Evolutionary conservation across 2,329 filamentous ascomycete genomes (phyloP), one percentile per base, ranked within the genome.

Genomic region (Claviceps paspali): DNA sequence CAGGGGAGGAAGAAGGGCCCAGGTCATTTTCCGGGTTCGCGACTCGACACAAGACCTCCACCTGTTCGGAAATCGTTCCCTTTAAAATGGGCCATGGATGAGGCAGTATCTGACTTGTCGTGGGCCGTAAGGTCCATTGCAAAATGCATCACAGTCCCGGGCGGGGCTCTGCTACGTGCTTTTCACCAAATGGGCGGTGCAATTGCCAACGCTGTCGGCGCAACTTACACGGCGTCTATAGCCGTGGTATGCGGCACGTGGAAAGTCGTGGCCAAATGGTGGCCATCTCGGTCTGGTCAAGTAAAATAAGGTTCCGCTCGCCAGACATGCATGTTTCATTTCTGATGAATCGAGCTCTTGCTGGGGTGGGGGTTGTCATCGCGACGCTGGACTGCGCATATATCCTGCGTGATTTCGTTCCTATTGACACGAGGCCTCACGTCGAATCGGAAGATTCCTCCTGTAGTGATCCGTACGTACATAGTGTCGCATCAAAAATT

Each of bases 11-110:
- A 43, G 21, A 50, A 45, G 11, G 47, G 50, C 6, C 48, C 48
- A 1, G 49, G 41, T 1, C 38, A 45, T 6, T 53, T 53, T 15
- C 49, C 50, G 1, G 51, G 51, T 1, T 53, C 49, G 5, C 36
- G 42, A 10, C 42, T 47, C n/a, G 49, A 44, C 18, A 24, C 53
- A 1, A 43, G 30, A 23, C 43, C 50, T 28, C 43, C 39, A 17
- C 44, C 41, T 6, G 38, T 34, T 22, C 32, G 32, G 2, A 46
- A 41, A 10, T 48, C 50, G 3, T 52, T 47, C 0, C 50, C 48
- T 0, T 12, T 51, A 15, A 24, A 41, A 7, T 50, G 49, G 48
- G 49, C 36, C 30, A 30, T 48, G 8, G 33, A 36, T 9, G 46
- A 41, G 24, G 43, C 34, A 5, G 47, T 43, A 28, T 41, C 35